Evolutionary conservation across 2,329 filamentous ascomycete genomes (phyloP), one percentile per base, ranked within the genome.

Genomic region (Colletotrichum sp.): DNA sequence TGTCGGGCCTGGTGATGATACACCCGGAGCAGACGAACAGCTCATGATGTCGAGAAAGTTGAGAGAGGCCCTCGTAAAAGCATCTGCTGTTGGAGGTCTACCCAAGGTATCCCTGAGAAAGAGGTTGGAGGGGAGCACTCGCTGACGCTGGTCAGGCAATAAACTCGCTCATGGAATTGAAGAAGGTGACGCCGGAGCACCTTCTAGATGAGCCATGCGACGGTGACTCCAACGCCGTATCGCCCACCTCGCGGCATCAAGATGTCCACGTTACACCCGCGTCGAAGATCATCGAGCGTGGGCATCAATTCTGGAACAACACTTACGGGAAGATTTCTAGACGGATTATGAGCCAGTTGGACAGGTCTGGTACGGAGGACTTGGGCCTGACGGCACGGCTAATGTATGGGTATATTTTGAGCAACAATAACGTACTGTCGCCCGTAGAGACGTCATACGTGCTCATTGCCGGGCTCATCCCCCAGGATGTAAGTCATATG

Each of bases 311-410:
- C 80, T 91, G 89, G 78, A 83, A 88, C 70, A 82, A 79, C 27
- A 79, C 89, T 28, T 90, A 90, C 78, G 88, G 88, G 77, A 89
- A 88, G 75, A 83, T 90, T n/a, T 82, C 86, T 9, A 82, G 81
- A 75, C 82, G 87, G 13, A 84, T 89, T 67, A 88, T 88, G 85
- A 81, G 83, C 1, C 85, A 88, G 68, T 86, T 90, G 85, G 86
- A 88, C 77, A 81, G 81, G 55, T 88, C 83, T 10, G 88, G 88
- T 12, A 88, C 87, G 7, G 86, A 89, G 71, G 89, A 90, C 78
- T 81, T 91, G 6, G 88, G 87, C 2, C 79, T 89, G 65, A 83
- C 85, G 4, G 88, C 87, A 1, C 83, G 87, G 16, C 81, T 90
- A 64, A 83, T 88, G 77, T 91, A 90, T 77, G 87, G 86, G 8